Percentiles rank a stretch among this genome's conserved stretches.
Evolutionary conservation across 805 yeast species (phyloP).

Genomic region (Metahyphopichia silvanorum): DNA sequence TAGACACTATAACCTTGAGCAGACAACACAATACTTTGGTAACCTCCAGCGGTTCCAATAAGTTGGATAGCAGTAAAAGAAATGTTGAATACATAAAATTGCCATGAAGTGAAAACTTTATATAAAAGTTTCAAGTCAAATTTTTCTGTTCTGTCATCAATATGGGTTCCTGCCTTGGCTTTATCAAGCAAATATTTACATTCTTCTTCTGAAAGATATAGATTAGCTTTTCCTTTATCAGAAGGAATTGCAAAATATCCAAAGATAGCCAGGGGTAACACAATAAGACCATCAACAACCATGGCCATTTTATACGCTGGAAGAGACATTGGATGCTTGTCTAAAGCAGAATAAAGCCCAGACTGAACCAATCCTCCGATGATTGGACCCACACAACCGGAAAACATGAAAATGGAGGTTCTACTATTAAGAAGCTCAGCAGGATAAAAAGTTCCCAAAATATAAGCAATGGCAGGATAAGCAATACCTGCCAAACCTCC

Average conservation of each 20-base stretch:
- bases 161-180: neutral
- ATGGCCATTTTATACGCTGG: slow-evolving; percentile 29
- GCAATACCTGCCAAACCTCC: slow-evolving; percentile 4
- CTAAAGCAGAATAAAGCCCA: slow-evolving; percentile 2
- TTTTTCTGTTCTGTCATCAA: slow-evolving; percentile 1
- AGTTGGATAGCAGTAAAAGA: slow-evolving; percentile 53
- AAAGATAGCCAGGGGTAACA: slow-evolving; percentile 48
- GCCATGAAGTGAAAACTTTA: slow-evolving; percentile 47
- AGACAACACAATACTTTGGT: slow-evolving; percentile 21
- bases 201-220: slow-evolving; percentile 40
- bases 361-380: slow-evolving; percentile 4
- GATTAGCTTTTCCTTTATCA: slow-evolving; percentile 35
- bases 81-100: slow-evolving; percentile 51
- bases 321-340: slow-evolving; percentile 2
- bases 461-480: slow-evolving; percentile 5
- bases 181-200: slow-evolving; percentile 29
- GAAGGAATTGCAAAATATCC: slow-evolving; percentile 51
- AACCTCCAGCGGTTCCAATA: slow-evolving; percentile 44
- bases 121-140: slow-evolving; percentile 2
- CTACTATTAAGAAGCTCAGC: slow-evolving; percentile 1
- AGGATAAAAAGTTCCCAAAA: slow-evolving; percentile 7
- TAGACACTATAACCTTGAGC: slow-evolving; percentile 3
- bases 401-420: slow-evolving; percentile 3
- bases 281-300: slow-evolving; percentile 51
- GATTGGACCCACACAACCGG: slow-evolving; percentile 4